A percentile compares a stretch with the other conserved stretches of the same genome.
Evolutionary conservation across 2,329 filamentous ascomycete species (phyloP).

Genomic region (Incumbomyces delicatus): DNA sequence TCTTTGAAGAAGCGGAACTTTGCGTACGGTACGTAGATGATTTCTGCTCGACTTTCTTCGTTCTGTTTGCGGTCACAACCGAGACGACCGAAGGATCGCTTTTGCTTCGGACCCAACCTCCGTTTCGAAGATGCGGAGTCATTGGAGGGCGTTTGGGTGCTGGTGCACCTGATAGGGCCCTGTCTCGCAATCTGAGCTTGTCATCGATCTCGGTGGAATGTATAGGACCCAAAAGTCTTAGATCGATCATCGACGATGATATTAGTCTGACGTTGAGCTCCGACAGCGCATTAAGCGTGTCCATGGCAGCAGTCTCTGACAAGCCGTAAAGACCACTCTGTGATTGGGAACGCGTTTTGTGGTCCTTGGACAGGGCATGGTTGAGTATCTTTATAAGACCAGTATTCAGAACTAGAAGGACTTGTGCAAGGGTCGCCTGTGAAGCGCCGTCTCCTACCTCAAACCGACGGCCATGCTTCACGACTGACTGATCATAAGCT

Average conservation of each 20-base stretch:
- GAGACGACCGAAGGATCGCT: constrained; percentile 17
- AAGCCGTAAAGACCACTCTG: constrained; percentile 13
- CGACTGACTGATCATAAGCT: constrained; percentile 16
- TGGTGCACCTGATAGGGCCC: background rate
- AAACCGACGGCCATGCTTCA: constrained; percentile 16
- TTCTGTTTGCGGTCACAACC: constrained; percentile 7
- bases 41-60: constrained; percentile 3
- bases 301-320: constrained; percentile 18
- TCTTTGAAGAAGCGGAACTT: background rate
- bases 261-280: constrained; percentile 18
- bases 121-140: constrained; percentile 11
- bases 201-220: background rate
- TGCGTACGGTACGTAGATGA: background rate
- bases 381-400: constrained; percentile 21
- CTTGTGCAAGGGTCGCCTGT: constrained; percentile 20
- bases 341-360: constrained; percentile 7
- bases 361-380: constrained; percentile 11
- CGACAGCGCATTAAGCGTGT: constrained; percentile 20
- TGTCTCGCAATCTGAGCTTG: constrained; percentile 7
- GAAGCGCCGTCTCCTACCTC: constrained; percentile 18
- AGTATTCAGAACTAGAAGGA: constrained; percentile 20
- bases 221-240: background rate
- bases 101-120: constrained; percentile 19
- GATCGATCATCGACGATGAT: constrained; percentile 2
- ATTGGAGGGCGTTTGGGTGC: constrained; percentile 8